These are phyloP conservation scores for Talaromyces wortmannii DNA, from an alignment of 495 filamentous ascomycete genomes.

Conservation along the genomic window DNA sequence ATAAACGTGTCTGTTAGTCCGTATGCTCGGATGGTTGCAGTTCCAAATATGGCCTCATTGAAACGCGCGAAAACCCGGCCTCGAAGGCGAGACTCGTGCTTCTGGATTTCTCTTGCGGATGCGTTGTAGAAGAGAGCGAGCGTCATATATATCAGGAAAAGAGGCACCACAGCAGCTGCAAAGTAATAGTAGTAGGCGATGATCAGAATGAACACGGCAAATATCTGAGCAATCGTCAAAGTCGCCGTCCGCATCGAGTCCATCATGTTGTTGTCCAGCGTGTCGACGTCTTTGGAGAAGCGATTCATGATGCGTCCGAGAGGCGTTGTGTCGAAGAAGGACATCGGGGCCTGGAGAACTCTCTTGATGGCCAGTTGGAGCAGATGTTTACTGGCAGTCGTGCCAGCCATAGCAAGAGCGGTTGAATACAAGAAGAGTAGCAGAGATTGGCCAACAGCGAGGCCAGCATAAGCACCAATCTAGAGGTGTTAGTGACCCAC, in stretches of 20 bases:
- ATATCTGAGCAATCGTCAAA: slow-evolving; percentile 2
- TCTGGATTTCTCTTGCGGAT: slow-evolving; percentile 60
- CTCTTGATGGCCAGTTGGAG: slow-evolving; percentile 35
- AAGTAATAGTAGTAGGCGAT: slow-evolving; percentile 10
- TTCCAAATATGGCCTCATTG: slow-evolving; percentile 51
- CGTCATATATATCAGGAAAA: slow-evolving; percentile 30
- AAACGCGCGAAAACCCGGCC: slow-evolving; percentile 64
- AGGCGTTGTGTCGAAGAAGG: slow-evolving; percentile 43
- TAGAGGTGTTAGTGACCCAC: slow-evolving; percentile 47
- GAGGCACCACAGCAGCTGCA: slow-evolving; percentile 6
- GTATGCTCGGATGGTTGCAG: slow-evolving; percentile 61
- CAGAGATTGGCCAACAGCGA: slow-evolving; percentile 11
- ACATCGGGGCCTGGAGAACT: slow-evolving; percentile 39
- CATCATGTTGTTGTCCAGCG: slow-evolving; percentile 26
- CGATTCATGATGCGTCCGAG: slow-evolving; percentile 44
- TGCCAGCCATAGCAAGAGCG: slow-evolving; percentile 21
- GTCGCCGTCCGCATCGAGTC: slow-evolving; percentile 22
- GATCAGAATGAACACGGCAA: slow-evolving; percentile 8
- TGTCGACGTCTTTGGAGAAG: slow-evolving; percentile 39
- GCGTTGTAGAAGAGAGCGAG: slow-evolving; percentile 50
- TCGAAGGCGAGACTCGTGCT: slow-evolving; percentile 56
- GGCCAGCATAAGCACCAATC: slow-evolving; percentile 1
- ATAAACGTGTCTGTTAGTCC: slow-evolving; percentile 50
- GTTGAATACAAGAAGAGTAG: slow-evolving; percentile 11
- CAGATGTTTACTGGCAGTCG: slow-evolving; percentile 32